Evolutionary conservation across 2,329 filamentous ascomycete genomes (phyloP).

Genomic region (Diaporthe aspalathi): DNA sequence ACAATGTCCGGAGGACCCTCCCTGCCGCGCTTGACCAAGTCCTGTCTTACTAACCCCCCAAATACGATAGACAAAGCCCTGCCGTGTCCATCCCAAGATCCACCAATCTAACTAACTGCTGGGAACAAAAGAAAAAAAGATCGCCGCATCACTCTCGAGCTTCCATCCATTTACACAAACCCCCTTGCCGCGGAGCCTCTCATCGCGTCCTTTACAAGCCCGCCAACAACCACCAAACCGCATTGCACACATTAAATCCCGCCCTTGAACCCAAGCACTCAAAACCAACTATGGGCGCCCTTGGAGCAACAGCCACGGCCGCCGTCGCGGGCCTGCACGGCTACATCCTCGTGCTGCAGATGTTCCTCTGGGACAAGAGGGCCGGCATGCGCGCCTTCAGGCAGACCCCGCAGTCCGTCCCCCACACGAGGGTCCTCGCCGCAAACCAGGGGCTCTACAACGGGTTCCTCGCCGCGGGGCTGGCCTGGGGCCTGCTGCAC

Average conservation of each 20-base stretch:
- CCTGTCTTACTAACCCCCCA: not conserved
- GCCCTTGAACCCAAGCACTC: too few relatives aligned
- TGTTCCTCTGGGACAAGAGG: constrained; percentile 62
- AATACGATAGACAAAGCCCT: not conserved
- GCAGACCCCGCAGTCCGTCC: constrained; percentile 57
- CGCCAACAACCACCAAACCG: not conserved
- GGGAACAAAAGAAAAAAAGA: not conserved
- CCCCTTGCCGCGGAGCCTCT: not conserved
- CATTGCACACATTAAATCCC: not conserved
- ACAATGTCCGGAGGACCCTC: constrained; percentile 2
- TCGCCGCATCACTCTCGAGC: not conserved
- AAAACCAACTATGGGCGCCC: constrained; percentile 8
- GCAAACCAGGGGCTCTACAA: constrained; percentile 66
- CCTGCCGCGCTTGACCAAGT: not conserved
- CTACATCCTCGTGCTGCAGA: constrained; percentile 62
- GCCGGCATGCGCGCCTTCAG: constrained; percentile 58
- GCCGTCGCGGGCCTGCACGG: constrained; percentile 56
- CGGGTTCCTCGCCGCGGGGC: constrained; percentile 62
- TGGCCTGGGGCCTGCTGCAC: constrained; percentile 60
- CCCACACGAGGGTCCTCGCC: constrained; percentile 56
- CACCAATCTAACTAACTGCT: not conserved
- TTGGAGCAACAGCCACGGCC: constrained; percentile 47
- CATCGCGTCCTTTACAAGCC: not conserved
- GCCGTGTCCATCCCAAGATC: not conserved
- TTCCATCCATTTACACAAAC: not conserved